These are phyloP conservation scores for Globisporangium mamillatum DNA, from an alignment of 352 stramenopile genomes.

Conservation along the genomic window DNA sequence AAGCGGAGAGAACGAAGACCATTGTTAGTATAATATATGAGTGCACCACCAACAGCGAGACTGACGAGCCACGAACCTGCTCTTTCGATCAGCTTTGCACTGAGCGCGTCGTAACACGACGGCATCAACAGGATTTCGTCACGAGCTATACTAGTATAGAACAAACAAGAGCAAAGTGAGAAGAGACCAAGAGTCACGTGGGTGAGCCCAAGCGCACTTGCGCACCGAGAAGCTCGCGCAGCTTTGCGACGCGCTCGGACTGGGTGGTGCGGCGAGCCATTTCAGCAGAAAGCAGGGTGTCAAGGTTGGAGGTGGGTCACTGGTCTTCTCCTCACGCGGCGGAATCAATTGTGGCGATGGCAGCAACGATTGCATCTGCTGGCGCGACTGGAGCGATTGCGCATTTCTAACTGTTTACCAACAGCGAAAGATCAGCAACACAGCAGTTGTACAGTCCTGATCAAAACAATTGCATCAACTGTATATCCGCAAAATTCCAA, in stretches of 20 bases:
- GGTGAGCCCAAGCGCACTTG: not conserved
- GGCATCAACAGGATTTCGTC: conserved; percentile 82
- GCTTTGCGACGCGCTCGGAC: conserved; percentile 36
- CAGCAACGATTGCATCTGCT: not conserved
- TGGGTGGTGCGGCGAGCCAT: conserved; percentile 30
- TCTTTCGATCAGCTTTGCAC: conserved; percentile 83
- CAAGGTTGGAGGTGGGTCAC: not conserved
- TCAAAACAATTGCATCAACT: too few species aligned
- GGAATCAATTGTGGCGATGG: conserved; percentile 1
- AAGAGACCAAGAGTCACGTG: not conserved
- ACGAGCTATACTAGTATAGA: conserved; percentile 16
- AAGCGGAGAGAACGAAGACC: not conserved
- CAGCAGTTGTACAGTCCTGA: too few species aligned
- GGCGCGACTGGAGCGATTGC: conserved; percentile 6
- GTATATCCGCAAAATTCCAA: too few species aligned
- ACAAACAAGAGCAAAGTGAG: not conserved
- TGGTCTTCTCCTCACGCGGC: not conserved
- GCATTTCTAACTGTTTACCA: conserved; percentile 1
- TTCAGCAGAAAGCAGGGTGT: not conserved
- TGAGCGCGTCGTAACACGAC: conserved; percentile 91
- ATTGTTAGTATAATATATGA: not conserved
- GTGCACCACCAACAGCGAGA: not conserved
- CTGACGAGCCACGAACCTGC: conserved; percentile 25
- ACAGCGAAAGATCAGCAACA: not conserved
- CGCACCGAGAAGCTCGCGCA: conserved; percentile 48